Conservation (phyloP, 352 stramenopile species). For the Phytophthora podocarpi region DNA sequence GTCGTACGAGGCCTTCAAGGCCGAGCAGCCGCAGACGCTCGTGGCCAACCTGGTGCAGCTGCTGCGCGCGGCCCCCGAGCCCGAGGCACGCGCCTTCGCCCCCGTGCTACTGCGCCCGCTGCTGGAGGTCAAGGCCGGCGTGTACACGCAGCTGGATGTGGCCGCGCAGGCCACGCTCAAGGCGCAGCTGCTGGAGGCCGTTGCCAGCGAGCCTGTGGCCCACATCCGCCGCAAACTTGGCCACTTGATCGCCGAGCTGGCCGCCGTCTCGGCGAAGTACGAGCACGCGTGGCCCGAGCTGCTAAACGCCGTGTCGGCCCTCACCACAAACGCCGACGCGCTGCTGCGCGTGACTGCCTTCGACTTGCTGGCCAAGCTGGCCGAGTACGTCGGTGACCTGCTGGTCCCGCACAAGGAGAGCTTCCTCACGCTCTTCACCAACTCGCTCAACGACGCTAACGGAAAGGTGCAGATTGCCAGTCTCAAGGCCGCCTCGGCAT, state of each 20-base stretch:
- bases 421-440: conserved; percentile 81
- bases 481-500: conserved; percentile 73
- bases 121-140: conserved; percentile 66
- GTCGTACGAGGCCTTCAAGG: conserved; percentile 76
- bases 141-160: conserved; percentile 69
- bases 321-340: conserved; percentile 62
- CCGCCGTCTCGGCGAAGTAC: conserved; percentile 53
- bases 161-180: conserved; percentile 64
- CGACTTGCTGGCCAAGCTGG: conserved; percentile 75
- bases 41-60: conserved; percentile 74
- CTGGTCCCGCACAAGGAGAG: conserved; percentile 78
- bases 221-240: conserved; percentile 85
- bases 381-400: conserved; percentile 69
- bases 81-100: conserved; percentile 72
- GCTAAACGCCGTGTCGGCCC: conserved; percentile 58
- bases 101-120: conserved; percentile 81
- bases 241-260: conserved; percentile 79
- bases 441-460: conserved; percentile 67
- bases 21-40: conserved; percentile 64
- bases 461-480: conserved; percentile 71
- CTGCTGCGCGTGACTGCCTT: conserved; percentile 78
- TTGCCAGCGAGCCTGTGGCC: conserved; percentile 64
- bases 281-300: conserved; percentile 77
- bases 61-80: conserved; percentile 58
- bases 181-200: conserved; percentile 71